Evolutionary conservation across 441 rosid genomes (phyloP).

Genomic region (Gossypium gossypioides): DNA sequence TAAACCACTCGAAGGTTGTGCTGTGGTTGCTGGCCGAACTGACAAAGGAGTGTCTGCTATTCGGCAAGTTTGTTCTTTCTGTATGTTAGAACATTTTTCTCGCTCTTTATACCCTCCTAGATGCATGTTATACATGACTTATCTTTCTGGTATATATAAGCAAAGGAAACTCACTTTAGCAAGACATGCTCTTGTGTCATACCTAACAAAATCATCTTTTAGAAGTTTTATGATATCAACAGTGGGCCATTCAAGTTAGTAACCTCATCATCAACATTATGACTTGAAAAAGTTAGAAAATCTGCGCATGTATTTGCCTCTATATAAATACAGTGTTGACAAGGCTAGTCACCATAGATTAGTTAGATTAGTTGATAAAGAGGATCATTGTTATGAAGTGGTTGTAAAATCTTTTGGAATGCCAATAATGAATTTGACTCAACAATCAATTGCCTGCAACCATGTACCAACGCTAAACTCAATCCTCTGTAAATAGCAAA

Average conservation of each 20-base stretch:
- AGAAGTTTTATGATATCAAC: too few relatives aligned
- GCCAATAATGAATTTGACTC: neutral
- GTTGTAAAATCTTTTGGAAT: neutral
- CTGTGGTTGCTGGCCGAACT: slow-evolving; percentile 86
- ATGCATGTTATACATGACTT: too few relatives aligned
- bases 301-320: neutral
- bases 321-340: neutral
- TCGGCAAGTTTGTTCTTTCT: slow-evolving; percentile 91
- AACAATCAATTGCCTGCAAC: neutral
- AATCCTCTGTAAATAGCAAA: neutral
- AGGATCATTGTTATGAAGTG: neutral
- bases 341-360: neutral
- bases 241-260: neutral
- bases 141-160: too few relatives aligned
- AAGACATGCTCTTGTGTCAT: too few relatives aligned
- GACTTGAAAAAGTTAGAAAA: neutral
- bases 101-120: too few relatives aligned
- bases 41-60: slow-evolving; percentile 96
- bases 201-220: neutral
- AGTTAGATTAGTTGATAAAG: neutral
- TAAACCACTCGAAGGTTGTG: slow-evolving; percentile 77
- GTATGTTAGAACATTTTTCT: slow-evolving; percentile 42
- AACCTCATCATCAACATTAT: neutral
- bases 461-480: neutral
- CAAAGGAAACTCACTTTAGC: too few relatives aligned